Percentiles rank a stretch among this genome's conserved stretches.
These are phyloP conservation scores for Bothriochloa decipiens DNA, from an alignment of 176 grass and related monocot species.

Conservation along the genomic window DNA sequence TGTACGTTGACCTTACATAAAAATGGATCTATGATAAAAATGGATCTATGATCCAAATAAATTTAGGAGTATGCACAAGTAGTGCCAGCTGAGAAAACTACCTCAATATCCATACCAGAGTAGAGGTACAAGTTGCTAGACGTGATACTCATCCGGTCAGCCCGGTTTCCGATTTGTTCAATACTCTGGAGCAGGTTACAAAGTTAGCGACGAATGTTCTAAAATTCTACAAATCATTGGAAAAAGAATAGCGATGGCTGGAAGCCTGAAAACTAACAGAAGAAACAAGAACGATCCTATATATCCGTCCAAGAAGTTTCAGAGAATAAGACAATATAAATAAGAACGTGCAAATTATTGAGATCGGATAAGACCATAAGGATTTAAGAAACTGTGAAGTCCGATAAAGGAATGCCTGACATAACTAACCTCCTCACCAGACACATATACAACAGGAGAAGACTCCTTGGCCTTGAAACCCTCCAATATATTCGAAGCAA, in stretches of 20 bases:
- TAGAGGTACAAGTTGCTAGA: constrained; percentile 82
- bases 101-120: constrained; percentile 94
- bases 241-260: neutral
- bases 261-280: neutral
- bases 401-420: constrained; percentile 22
- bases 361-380: constrained; percentile 6
- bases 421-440: constrained; percentile 92
- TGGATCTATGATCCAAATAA: no score
- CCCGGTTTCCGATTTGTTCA: constrained; percentile 93
- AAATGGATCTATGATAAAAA: constrained; percentile 19
- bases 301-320: neutral
- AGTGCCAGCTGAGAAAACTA: constrained; percentile 34
- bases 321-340: constrained; percentile 20
- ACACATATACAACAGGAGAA: constrained; percentile 85
- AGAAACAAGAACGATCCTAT: neutral
- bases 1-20: neutral
- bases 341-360: constrained; percentile 4
- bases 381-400: neutral
- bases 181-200: constrained; percentile 66
- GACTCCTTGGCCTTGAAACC: constrained; percentile 36
- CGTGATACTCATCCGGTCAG: constrained; percentile 81
- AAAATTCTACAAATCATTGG: constrained; percentile 6
- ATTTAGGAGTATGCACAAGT: constrained; percentile 26
- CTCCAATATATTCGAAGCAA: constrained; percentile 73
- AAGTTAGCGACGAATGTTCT: constrained; percentile 28